These are phyloP conservation scores for Aspergillus clavatus DNA, from an alignment of 2,329 filamentous ascomycete genomes.

Conservation along the genomic window DNA sequence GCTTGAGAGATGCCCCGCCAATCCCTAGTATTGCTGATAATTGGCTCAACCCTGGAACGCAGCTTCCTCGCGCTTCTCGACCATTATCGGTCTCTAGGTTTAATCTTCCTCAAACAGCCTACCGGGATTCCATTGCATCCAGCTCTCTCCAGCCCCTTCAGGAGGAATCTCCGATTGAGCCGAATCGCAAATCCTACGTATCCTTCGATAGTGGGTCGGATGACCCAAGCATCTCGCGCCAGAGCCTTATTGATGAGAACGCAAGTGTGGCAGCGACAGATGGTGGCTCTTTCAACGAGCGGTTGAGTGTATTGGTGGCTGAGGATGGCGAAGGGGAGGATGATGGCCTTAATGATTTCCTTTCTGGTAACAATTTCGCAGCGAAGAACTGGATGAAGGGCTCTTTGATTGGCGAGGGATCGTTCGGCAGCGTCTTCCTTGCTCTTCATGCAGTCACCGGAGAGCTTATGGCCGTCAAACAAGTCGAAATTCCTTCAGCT, in stretches of 20 bases:
- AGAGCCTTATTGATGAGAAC: constrained; percentile 82
- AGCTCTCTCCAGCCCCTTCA: constrained; percentile 85
- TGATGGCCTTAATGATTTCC: constrained; percentile 82
- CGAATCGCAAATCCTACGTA: constrained; percentile 93
- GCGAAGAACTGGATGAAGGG: constrained; percentile 99
- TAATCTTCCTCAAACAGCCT: constrained; percentile 57
- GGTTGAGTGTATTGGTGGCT: constrained; percentile 76
- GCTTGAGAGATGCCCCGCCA: constrained; percentile 84
- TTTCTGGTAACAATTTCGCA: constrained; percentile 89
- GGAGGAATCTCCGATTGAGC: constrained; percentile 81
- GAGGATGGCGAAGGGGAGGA: constrained; percentile 91
- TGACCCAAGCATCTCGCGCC: constrained; percentile 69
- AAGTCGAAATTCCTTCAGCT: constrained; percentile 85
- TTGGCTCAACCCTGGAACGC: constrained; percentile 66
- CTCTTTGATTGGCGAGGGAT: constrained; percentile 91
- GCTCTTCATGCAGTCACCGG: constrained; percentile 93
- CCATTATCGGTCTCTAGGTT: constrained; percentile 59
- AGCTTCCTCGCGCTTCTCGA: constrained; percentile 47
- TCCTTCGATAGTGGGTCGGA: constrained; percentile 61
- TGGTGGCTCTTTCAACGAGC: constrained; percentile 70
- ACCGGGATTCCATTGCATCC: constrained; percentile 82
- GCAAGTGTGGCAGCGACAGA: constrained; percentile 62
- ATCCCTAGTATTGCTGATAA: constrained; percentile 93
- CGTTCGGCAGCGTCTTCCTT: constrained; percentile 92
- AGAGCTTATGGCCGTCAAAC: constrained; percentile 96